Evolutionary conservation across 2,329 filamentous ascomycete genomes (phyloP).

Genomic region (Juglanconis sp.): DNA sequence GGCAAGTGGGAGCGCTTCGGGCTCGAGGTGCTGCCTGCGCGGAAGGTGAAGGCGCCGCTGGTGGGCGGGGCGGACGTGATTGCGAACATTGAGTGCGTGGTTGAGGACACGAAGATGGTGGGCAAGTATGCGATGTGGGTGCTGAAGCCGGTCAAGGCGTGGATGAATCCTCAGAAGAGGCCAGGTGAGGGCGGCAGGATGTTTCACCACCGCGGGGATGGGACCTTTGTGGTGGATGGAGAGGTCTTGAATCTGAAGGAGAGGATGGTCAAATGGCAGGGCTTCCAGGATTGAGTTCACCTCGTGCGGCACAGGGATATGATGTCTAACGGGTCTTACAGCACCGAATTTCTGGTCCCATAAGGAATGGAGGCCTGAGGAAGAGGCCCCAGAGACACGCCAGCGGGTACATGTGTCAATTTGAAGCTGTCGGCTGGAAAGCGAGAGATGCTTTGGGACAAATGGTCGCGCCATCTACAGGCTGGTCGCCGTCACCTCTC

Average conservation of each 20-base stretch:
- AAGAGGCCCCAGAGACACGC: too few relatives aligned
- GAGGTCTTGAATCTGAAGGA: conserved; percentile 30
- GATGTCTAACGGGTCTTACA: background rate
- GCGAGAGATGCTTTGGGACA: too few relatives aligned
- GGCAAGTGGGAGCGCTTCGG: conserved; percentile 30
- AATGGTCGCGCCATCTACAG: too few relatives aligned
- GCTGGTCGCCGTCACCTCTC: too few relatives aligned
- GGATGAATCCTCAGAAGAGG: conserved; percentile 27
- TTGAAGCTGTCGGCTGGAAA: too few relatives aligned
- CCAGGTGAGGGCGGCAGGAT: conserved; percentile 26
- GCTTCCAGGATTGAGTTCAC: conserved; percentile 28
- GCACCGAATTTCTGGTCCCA: background rate
- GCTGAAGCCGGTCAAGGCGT: conserved; percentile 30
- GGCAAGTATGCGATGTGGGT: conserved; percentile 33
- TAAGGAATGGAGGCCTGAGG: background rate
- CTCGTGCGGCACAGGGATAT: background rate
- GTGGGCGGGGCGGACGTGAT: conserved; percentile 29
- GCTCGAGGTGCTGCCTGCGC: conserved; percentile 27
- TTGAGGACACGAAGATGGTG: conserved; percentile 31
- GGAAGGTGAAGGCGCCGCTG: conserved; percentile 28
- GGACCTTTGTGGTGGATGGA: conserved; percentile 31
- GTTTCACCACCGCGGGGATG: conserved; percentile 34
- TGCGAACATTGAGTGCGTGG: conserved; percentile 34
- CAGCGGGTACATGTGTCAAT: too few relatives aligned
- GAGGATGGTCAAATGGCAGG: conserved; percentile 33